Base-by-base conservation (phyloP, 306 rosid species). In the Vigna nakashimae region DNA sequence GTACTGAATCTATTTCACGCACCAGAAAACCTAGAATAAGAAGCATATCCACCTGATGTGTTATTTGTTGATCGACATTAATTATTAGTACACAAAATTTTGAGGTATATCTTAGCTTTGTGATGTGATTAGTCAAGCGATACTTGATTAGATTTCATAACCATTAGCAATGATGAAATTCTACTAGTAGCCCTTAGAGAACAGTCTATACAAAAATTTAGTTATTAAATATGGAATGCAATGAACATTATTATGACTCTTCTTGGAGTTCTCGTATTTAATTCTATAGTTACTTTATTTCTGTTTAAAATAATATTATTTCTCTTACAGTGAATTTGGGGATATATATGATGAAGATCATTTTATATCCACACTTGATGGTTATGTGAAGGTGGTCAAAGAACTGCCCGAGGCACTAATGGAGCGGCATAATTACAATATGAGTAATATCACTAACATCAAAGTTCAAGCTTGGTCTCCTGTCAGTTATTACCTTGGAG, bases 401-500 rank as follows among this genome's bases (percentile, higher is more conserved):
- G 97, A 88, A 80, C 91, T 95, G 14, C 98, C 98, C 0, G 88
- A 82, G 84, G 86, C 76, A 60, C 67, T 91, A 74, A 78, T 92
- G 90, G 91, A 86, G 83, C 91, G 81, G 73, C 88, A 90, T 80
- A 88, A 87, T 82, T 79, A 87, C 78, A 92, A 87, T 83, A 84
- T 84, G 70, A 85, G 82, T 73, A 91, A 84, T 53, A 86, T 95
- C 69, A 92, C 98, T 51, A 92, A 55, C 80, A 76, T 88, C 85
- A 92, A 65, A 64, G 92, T 91, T 68, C 85, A 87, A 87, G 97
- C 99, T 84, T 95, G 93, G 99, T 91, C 99, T 71, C 88, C 97
- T 62, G 85, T 80, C 73, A 84, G 84, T 72, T 91, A 88, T 86
- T 95, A 95, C 86, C 56, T 80, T 65, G 96, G 89, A 82, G 93